Conservation (phyloP, 2,329 filamentous ascomycete species). For the Colletotrichum paranaense region DNA sequence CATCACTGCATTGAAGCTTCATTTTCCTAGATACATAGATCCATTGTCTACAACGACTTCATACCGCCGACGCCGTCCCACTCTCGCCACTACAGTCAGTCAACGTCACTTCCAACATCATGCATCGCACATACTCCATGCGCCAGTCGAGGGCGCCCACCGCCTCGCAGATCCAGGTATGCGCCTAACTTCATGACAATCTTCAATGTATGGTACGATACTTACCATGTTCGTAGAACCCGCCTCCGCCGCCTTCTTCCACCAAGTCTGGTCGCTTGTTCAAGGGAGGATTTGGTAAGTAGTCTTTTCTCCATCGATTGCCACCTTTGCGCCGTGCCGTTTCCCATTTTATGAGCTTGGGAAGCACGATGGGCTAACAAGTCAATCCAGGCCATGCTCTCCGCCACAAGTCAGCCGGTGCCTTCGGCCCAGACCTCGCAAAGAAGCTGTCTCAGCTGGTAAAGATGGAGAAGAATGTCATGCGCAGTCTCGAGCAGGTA, state of each 20-base stretch:
- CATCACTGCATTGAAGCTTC: neutral
- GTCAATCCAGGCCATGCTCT: constrained; percentile 69
- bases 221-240: constrained; percentile 73
- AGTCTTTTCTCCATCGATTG: neutral
- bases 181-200: constrained; percentile 29
- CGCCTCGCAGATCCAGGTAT: constrained; percentile 78
- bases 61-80: neutral
- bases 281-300: constrained; percentile 85
- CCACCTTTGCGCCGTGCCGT: neutral
- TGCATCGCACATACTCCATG: constrained; percentile 99
- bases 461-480: constrained; percentile 99
- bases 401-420: constrained; percentile 79
- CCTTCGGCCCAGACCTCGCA: constrained; percentile 86
- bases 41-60: neutral
- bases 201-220: constrained; percentile 16
- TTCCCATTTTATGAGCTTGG: neutral
- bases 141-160: constrained; percentile 96
- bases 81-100: neutral
- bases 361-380: constrained; percentile 34
- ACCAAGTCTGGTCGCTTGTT: constrained; percentile 94
- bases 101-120: constrained; percentile 53
- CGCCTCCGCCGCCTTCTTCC: constrained; percentile 88
- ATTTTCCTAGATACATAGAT: neutral
- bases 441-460: constrained; percentile 98
- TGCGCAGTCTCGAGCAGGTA: constrained; percentile 97